Evolutionary conservation across 2,329 filamentous ascomycete species (phyloP), one percentile per base, ranked within the genome.

Genomic region (Leptographium lundbergii): DNA sequence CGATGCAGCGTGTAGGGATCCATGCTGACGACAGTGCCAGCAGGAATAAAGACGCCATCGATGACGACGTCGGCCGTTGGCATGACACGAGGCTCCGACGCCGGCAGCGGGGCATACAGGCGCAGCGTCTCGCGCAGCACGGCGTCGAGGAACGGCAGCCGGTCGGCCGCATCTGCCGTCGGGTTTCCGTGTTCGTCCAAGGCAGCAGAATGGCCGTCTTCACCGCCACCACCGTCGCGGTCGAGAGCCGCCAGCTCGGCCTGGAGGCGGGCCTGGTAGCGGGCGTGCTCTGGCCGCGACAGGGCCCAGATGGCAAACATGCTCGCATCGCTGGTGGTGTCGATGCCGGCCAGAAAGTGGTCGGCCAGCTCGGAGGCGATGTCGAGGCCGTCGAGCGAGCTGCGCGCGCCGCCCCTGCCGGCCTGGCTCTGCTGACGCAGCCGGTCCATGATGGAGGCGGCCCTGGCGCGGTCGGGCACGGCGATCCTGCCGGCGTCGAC

Each of bases 321-420:
- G 1, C 79, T 61, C 0, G 77, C 77, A 56, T 81, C 77, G 27
- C 75, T 61, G 4, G 62, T 63, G 0, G 78, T 81, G 59, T 81
- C 76, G 11, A 80, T 77, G 0, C 77, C 78, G 0, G 78, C 79
- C 0, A 77, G 69, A 14, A 81, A 70, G 60, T 81, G 79, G 58
- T 81, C 79, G 0, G 78, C 77, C 14, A 71, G 74, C 65, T 81
- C 79, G 0, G 77, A 77, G 0, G 79, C 79, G 47, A 78, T 75
- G 24, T 79, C 75, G 7, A 78, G 63, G 36, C 74, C 73, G 11
- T 70, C 67, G 4, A 78, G 64, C 3, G 65, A 6, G 51, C 19
- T 27, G 17, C 11, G 27, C 1, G 9, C 9, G 24, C 13, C 63
- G 10, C 58, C 58, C 2, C 63, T 59, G 36, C 66, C 6, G 24